Conservation (phyloP, 148 eudicot species). For the Rhododendron williamsianum region DNA sequence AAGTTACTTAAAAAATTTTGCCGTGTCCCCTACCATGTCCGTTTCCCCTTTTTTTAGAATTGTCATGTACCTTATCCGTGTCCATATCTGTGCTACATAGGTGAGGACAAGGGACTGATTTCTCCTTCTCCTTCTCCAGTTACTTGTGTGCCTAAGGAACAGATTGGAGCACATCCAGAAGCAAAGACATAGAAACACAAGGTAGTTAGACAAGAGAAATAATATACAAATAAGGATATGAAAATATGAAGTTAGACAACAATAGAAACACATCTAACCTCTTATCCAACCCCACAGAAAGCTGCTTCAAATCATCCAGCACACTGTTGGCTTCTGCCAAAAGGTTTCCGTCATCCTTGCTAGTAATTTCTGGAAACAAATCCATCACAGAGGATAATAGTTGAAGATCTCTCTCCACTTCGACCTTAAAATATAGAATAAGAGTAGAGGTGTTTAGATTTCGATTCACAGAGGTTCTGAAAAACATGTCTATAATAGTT, state of each 20-base stretch:
- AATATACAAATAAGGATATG: background rate
- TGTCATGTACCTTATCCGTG: too few relatives aligned
- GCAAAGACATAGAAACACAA: background rate
- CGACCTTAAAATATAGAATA: background rate
- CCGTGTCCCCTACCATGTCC: too few relatives aligned
- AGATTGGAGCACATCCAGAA: background rate
- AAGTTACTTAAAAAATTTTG: too few relatives aligned
- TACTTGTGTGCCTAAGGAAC: background rate
- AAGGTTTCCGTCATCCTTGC: background rate
- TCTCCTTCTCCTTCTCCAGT: background rate
- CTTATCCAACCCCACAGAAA: conserved; percentile 7
- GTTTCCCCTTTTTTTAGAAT: too few relatives aligned
- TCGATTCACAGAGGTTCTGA: background rate
- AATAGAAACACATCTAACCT: conserved; percentile 3
- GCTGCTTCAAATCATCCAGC: conserved; percentile 12
- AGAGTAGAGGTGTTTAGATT: background rate
- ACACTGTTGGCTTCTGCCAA: conserved; percentile 4
- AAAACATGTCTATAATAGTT: background rate
- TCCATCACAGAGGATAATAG: background rate
- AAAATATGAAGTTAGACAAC: background rate
- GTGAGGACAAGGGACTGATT: background rate
- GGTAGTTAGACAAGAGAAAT: background rate
- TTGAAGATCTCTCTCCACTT: conserved; percentile 3
- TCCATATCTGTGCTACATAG: too few relatives aligned
- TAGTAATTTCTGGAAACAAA: background rate